These are phyloP conservation scores for Fusarium circinatum DNA, from an alignment of 2,329 filamentous ascomycete species.

Conservation along the genomic window DNA sequence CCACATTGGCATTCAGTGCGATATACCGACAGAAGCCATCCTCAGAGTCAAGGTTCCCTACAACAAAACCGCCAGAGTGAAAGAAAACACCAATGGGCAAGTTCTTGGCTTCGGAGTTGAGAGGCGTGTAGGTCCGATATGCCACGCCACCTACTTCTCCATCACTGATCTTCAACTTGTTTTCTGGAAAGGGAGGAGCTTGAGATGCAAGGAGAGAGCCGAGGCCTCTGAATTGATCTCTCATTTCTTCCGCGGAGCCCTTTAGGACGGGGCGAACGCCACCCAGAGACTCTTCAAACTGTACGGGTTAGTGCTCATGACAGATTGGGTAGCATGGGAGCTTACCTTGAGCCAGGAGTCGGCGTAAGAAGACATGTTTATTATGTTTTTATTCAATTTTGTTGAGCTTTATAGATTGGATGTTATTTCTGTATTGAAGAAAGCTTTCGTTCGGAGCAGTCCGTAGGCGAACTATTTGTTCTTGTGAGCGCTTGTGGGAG, in stretches of 20 bases:
- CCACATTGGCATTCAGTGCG: not conserved
- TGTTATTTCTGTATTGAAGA: not conserved
- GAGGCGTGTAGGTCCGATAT: not conserved
- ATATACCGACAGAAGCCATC: not conserved
- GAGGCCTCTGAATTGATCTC: not conserved
- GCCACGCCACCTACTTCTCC: not conserved
- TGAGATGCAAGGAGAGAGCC: not conserved
- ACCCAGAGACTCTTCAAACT: not conserved
- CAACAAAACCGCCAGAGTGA: not conserved
- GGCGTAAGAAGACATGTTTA: not conserved
- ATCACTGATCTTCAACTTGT: not conserved
- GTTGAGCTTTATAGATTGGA: not conserved
- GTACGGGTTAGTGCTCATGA: not conserved
- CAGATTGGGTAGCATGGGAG: accelerated
- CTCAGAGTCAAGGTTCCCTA: not conserved
- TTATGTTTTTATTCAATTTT: not conserved
- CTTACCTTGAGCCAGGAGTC: not conserved
- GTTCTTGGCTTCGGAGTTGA: not conserved
- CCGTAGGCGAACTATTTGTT: accelerated
- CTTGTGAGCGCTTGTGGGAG: not conserved
- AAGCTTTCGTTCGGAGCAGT: not conserved
- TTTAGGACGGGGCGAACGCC: not conserved
- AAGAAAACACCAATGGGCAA: not conserved
- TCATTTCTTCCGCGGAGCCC: not conserved
- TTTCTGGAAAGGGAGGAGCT: not conserved